Evolutionary conservation across 2,329 filamentous ascomycete species (phyloP).

Genomic region (Fusarium sp.): DNA sequence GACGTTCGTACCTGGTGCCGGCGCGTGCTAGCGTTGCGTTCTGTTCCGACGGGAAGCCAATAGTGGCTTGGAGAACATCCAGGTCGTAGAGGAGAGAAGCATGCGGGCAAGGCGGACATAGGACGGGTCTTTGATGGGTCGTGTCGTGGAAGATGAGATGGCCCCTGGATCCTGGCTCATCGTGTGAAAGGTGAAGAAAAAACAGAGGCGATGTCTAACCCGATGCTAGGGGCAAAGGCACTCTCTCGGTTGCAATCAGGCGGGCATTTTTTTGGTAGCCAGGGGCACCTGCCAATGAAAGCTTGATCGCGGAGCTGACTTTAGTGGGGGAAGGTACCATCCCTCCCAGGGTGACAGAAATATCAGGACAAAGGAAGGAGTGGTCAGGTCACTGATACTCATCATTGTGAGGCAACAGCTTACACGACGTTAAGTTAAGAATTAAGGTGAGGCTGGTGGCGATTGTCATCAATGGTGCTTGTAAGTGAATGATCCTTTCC

Average conservation of each 20-base stretch:
- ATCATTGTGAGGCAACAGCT: background rate
- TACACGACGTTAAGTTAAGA: background rate
- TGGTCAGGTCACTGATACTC: background rate
- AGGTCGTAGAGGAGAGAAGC: conserved; percentile 15
- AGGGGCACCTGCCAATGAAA: conserved; percentile 33
- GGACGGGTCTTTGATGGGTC: conserved; percentile 31
- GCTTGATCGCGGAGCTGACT: conserved; percentile 22
- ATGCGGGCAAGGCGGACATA: conserved; percentile 28
- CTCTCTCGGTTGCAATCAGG: conserved; percentile 35
- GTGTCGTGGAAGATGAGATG: conserved; percentile 27
- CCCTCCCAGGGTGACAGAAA: background rate
- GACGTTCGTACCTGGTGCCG: conserved; percentile 9
- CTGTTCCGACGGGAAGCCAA: conserved; percentile 17
- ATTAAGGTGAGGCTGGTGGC: conserved; percentile 9
- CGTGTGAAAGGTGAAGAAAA: conserved; percentile 13
- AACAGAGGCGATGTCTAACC: background rate
- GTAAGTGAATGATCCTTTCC: background rate
- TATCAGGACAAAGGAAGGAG: background rate
- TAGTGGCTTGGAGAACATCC: conserved; percentile 16
- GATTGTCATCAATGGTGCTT: background rate
- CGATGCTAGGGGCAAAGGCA: conserved; percentile 12
- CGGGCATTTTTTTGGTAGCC: conserved; percentile 40
- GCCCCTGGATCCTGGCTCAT: conserved; percentile 39
- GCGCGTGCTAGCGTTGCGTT: conserved; percentile 26
- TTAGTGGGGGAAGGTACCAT: conserved; percentile 25